phyloP scores from a whole-genome alignment of 192 early-diverging fungal genomes.

The Entomortierella chlamydospora region DNA sequence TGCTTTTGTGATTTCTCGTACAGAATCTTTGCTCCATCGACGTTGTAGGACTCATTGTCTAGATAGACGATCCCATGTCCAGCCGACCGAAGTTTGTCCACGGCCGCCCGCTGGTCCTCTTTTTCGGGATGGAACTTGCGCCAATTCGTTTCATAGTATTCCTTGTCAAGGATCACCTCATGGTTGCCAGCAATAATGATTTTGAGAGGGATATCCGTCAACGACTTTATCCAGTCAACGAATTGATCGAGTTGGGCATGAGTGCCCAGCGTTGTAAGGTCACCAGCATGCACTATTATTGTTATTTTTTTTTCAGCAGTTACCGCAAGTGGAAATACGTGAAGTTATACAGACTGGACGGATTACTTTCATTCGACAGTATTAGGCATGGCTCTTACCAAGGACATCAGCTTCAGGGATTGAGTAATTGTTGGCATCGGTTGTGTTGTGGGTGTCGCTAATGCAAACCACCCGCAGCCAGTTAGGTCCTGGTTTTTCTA shows the following conservation, averaged over 20 bases:
- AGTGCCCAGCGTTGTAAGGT: constrained; percentile 38
- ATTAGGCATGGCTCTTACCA: too few species aligned
- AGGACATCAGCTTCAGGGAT: constrained; percentile 44
- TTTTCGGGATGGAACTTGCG: constrained; percentile 24
- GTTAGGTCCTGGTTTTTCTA: constrained; percentile 27
- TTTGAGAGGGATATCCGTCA: constrained; percentile 29
- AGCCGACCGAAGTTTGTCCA: constrained; percentile 24
- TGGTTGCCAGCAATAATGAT: constrained; percentile 47
- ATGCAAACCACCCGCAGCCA: constrained; percentile 46
- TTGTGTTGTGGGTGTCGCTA: constrained; percentile 46
- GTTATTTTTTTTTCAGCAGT: too few species aligned
- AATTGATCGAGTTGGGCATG: constrained; percentile 24
- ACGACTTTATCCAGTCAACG: constrained; percentile 37
- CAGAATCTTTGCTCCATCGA: constrained; percentile 23
- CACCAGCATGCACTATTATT: constrained; percentile 44
- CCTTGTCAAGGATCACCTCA: constrained; percentile 33
- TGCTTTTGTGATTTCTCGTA: constrained; percentile 2
- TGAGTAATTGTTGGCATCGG: constrained; percentile 19
- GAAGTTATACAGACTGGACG: too few species aligned
- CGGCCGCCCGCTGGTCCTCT: constrained; percentile 19
- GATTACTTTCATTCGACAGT: too few species aligned
- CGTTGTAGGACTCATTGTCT: constrained; percentile 19
- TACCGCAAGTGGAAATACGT: too few species aligned
- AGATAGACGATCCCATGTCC: constrained; percentile 43
- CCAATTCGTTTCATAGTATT: constrained; percentile 44